phyloP scores from a whole-genome alignment of 2,329 filamentous ascomycete species.

The Ophiostoma triangulosporum region DNA sequence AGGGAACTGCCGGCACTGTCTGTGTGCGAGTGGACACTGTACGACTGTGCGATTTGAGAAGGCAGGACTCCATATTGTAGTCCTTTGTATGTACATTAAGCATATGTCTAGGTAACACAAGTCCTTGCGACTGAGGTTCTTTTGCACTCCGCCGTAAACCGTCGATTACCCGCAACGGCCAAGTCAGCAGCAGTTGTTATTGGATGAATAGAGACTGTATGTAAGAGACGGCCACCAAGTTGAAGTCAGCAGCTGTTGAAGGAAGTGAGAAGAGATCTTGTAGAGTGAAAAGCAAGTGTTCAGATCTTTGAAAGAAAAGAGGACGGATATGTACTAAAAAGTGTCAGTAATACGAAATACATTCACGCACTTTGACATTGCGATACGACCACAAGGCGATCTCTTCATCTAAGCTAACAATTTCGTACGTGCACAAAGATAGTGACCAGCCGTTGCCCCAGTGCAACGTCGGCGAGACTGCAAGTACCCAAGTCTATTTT shows the following conservation, averaged over 20 bases:
- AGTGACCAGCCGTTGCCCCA: background rate
- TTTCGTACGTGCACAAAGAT: background rate
- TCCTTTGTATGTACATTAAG: background rate
- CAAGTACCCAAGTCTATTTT: background rate
- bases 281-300: too few relatives aligned
- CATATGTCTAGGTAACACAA: too few relatives aligned
- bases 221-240: too few relatives aligned
- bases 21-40: background rate
- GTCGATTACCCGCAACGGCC: background rate
- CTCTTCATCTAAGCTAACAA: too few relatives aligned
- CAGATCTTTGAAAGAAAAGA: too few relatives aligned
- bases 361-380: too few relatives aligned
- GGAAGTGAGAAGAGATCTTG: too few relatives aligned
- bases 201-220: background rate
- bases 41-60: slow-evolving; percentile 4
- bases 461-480: background rate
- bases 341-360: too few relatives aligned
- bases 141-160: background rate
- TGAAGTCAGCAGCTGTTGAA: too few relatives aligned
- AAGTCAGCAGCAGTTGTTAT: background rate
- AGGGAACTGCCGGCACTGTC: background rate
- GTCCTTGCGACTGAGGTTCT: too few relatives aligned
- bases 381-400: too few relatives aligned
- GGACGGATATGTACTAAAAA: too few relatives aligned
- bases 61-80: background rate